Conservation (phyloP, 2,329 filamentous ascomycete genomes). For the Pseudofabraea citricarpa region DNA sequence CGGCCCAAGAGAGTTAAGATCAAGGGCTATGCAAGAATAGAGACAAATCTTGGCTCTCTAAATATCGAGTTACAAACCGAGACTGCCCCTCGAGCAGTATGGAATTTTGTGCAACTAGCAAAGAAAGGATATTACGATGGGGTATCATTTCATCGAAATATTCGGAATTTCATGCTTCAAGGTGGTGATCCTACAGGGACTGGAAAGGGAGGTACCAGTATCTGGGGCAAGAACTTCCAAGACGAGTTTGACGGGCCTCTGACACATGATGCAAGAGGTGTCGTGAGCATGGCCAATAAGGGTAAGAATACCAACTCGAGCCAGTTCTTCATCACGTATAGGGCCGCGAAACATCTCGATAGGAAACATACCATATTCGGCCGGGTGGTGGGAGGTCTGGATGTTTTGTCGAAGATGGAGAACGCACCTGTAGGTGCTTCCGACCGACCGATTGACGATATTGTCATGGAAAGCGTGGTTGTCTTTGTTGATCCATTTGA, state of each 20-base stretch:
- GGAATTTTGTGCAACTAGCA: conserved; percentile 89
- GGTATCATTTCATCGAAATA: conserved; percentile 87
- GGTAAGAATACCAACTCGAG: conserved; percentile 96
- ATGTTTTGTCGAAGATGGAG: conserved; percentile 73
- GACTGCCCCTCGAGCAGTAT: conserved; percentile 86
- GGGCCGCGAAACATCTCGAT: conserved; percentile 78
- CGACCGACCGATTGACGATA: conserved; percentile 71
- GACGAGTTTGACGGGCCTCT: conserved; percentile 90
- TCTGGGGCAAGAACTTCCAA: conserved; percentile 92
- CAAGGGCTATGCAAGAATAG: conserved; percentile 87
- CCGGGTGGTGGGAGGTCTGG: conserved; percentile 70
- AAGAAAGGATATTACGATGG: conserved; percentile 87
- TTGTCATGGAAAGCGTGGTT: conserved; percentile 75
- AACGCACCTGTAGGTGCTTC: conserved; percentile 68
- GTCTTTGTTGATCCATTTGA: conserved; percentile 94
- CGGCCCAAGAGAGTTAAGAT: conserved; percentile 83
- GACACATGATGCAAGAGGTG: conserved; percentile 75
- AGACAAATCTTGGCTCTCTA: conserved; percentile 78
- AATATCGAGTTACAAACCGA: conserved; percentile 90
- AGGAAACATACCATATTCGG: conserved; percentile 97
- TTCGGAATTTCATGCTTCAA: conserved; percentile 96
- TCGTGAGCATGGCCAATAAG: conserved; percentile 95
- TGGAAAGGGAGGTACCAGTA: conserved; percentile 80
- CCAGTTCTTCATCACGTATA: conserved; percentile 93
- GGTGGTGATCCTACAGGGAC: conserved; percentile 92